Evolutionary conservation across 2,329 filamentous ascomycete species (phyloP).

Genomic region (Colletotrichum gloeosporioides): DNA sequence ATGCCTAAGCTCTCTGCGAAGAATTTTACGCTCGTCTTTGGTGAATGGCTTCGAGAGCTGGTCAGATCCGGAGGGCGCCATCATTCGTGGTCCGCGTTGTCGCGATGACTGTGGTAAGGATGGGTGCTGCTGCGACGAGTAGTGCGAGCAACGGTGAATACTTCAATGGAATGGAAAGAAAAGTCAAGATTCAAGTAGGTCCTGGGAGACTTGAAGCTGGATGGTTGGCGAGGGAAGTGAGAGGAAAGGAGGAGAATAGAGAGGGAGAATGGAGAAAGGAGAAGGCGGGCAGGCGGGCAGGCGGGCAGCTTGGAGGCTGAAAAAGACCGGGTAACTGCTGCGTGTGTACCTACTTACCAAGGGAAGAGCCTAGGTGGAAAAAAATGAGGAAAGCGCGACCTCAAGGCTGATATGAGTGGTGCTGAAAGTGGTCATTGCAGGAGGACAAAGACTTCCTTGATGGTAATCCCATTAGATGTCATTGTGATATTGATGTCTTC

Average conservation of each 20-base stretch:
- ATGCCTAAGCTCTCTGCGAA: background rate
- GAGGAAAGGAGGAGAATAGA: background rate
- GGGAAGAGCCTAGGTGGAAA: background rate
- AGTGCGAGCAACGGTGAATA: background rate
- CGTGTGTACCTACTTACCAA: background rate
- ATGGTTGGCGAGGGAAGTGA: background rate
- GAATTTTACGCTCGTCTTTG: background rate
- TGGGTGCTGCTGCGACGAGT: background rate
- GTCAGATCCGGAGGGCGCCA: background rate
- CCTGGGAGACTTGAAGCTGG: background rate
- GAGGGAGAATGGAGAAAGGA: background rate
- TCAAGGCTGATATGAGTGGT: background rate
- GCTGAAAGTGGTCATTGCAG: background rate
- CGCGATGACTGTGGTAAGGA: background rate
- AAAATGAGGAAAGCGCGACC: background rate
- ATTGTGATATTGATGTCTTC: background rate
- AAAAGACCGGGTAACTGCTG: background rate
- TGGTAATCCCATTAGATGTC: background rate
- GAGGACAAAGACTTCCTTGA: background rate
- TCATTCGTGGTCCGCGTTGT: background rate
- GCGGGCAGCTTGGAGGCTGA: background rate
- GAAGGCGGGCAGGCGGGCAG: background rate
- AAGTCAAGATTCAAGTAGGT: background rate
- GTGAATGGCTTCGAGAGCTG: background rate
- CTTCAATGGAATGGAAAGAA: background rate